phyloP scores from a whole-genome alignment of 495 filamentous ascomycete genomes.

The Penicillium robsamsonii region DNA sequence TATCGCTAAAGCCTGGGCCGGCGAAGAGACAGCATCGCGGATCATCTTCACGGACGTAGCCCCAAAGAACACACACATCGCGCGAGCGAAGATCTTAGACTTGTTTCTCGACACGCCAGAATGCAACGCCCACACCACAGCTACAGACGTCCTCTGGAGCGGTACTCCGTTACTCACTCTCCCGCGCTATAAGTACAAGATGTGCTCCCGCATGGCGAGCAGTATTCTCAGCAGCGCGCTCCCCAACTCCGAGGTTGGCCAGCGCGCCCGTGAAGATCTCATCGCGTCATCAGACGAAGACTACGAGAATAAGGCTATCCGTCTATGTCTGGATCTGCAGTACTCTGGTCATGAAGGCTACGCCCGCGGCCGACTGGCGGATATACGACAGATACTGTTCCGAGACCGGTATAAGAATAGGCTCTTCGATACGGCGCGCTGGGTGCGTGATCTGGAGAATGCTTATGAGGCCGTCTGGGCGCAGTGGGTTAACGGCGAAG shows the following conservation, averaged over 20 bases:
- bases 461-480: slow-evolving; percentile 88
- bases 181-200: slow-evolving; percentile 96
- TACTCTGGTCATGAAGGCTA: slow-evolving; percentile 59
- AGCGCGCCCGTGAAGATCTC: slow-evolving; percentile 67
- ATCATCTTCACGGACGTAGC: slow-evolving; percentile 97
- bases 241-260: slow-evolving; percentile 64
- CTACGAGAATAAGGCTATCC: slow-evolving; percentile 79
- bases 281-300: slow-evolving; percentile 72
- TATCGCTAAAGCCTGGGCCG: slow-evolving; percentile 81
- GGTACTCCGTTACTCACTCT: slow-evolving; percentile 90
- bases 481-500: slow-evolving; percentile 79
- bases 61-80: slow-evolving; percentile 91
- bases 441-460: slow-evolving; percentile 87
- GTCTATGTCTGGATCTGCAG: slow-evolving; percentile 63
- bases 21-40: slow-evolving; percentile 80
- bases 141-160: slow-evolving; percentile 94
- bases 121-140: slow-evolving; percentile 97
- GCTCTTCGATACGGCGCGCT: slow-evolving; percentile 87
- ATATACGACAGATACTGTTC: slow-evolving; percentile 77
- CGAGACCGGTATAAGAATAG: slow-evolving; percentile 77
- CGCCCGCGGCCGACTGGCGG: slow-evolving; percentile 64
- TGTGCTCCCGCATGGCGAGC: slow-evolving; percentile 97
- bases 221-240: slow-evolving; percentile 89
- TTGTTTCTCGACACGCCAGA: slow-evolving; percentile 96
- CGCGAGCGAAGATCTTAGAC: slow-evolving; percentile 86